These are phyloP conservation scores for Spizellomyces punctatus DNA, from an alignment of 192 early-diverging fungal species.

Conservation along the genomic window DNA sequence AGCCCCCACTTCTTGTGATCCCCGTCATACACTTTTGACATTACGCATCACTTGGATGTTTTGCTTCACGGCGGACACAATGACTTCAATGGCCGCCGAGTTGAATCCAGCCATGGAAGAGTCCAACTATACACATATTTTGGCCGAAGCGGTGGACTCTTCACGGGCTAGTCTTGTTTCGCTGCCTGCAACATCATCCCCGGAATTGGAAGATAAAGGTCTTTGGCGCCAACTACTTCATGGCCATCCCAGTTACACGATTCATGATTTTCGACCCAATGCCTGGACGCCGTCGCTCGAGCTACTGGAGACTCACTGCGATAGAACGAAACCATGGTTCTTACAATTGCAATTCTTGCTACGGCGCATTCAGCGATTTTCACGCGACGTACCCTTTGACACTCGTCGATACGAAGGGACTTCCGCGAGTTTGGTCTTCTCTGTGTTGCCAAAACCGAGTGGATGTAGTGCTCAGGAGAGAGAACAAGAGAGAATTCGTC, in stretches of 20 bases:
- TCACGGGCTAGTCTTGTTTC: not conserved
- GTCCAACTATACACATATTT: constrained; percentile 9
- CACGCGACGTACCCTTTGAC: constrained; percentile 9
- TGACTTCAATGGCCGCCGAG: constrained; percentile 7
- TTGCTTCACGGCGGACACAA: constrained; percentile 25
- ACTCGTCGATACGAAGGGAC: constrained; percentile 3
- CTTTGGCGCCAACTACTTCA: constrained; percentile 16
- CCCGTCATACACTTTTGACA: constrained; percentile 8
- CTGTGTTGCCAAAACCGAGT: constrained; percentile 6
- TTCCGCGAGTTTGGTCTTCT: constrained; percentile 14
- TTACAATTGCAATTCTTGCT: constrained; percentile 21
- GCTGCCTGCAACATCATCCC: not conserved
- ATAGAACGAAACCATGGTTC: constrained; percentile 25
- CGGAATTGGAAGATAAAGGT: not conserved
- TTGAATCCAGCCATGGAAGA: constrained; percentile 22
- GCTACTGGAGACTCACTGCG: constrained; percentile 8
- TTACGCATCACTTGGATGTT: constrained; percentile 16
- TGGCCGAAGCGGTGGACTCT: constrained; percentile 12
- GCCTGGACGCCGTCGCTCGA: constrained; percentile 15
- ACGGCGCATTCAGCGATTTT: constrained; percentile 20
- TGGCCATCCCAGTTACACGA: constrained; percentile 5
- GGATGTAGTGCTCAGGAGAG: constrained; percentile 4
- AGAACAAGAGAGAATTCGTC: constrained; percentile 5
- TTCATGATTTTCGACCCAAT: constrained; percentile 22
- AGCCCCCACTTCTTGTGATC: constrained; percentile 1